A percentile compares a stretch with the other conserved stretches of the same genome.
These are phyloP conservation scores for Scenedesmus sp. DNA, from an alignment of 163 green algal species.

Conservation along the genomic window DNA sequence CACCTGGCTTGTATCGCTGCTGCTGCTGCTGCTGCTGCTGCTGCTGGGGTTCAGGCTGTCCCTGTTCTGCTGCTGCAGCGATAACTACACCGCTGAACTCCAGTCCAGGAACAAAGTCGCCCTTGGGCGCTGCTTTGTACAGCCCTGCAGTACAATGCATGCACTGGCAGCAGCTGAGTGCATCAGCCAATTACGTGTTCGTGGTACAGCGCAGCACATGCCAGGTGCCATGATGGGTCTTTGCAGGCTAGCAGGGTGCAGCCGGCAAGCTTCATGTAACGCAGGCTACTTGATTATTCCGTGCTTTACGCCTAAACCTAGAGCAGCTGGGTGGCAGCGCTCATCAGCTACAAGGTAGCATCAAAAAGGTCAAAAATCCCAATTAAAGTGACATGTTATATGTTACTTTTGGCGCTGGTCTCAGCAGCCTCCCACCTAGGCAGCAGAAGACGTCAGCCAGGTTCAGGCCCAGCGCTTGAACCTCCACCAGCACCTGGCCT, in stretches of 20 bases:
- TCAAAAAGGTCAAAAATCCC: too few relatives aligned
- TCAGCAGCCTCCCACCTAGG: slow-evolving; percentile 39
- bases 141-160: slow-evolving; percentile 30
- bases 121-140: slow-evolving; percentile 63
- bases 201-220: too few relatives aligned
- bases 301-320: too few relatives aligned
- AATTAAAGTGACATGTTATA: background rate
- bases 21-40: slow-evolving; percentile 10
- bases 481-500: slow-evolving; percentile 52
- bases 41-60: background rate
- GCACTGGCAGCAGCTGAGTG: too few relatives aligned
- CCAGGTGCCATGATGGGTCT: too few relatives aligned
- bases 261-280: too few relatives aligned
- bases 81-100: slow-evolving; percentile 61
- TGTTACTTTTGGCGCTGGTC: background rate
- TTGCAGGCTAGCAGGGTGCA: too few relatives aligned
- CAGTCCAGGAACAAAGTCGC: slow-evolving; percentile 59
- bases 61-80: slow-evolving; percentile 2
- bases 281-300: too few relatives aligned
- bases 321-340: too few relatives aligned
- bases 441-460: slow-evolving; percentile 55
- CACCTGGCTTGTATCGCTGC: slow-evolving; percentile 38
- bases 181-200: too few relatives aligned
- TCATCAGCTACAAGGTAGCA: too few relatives aligned
- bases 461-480: slow-evolving; percentile 63